Percentiles rank a stretch among this genome's conserved stretches.
phyloP scores from a whole-genome alignment of 116 monocot genomes.

The Trichopus zeylanicus region DNA sequence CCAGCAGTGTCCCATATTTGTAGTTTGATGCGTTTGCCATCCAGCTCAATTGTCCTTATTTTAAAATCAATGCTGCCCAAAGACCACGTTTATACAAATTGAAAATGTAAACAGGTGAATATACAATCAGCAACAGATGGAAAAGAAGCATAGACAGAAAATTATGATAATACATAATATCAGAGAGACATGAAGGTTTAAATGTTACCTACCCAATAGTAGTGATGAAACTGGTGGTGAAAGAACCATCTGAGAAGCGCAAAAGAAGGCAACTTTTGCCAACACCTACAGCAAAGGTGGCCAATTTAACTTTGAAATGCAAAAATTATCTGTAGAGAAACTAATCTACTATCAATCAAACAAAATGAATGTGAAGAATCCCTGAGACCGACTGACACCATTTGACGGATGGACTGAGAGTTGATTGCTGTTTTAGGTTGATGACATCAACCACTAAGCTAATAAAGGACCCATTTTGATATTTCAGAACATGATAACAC shows the following conservation, averaged over 20 bases:
- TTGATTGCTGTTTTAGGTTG: no score
- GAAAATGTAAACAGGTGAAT: neutral
- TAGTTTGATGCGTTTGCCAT: slow-evolving; percentile 86
- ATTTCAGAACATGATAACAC: no score
- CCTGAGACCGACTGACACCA: no score
- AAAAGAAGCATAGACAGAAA: neutral
- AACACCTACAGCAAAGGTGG: slow-evolving; percentile 66
- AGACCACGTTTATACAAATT: neutral
- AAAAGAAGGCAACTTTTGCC: slow-evolving; percentile 98
- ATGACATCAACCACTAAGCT: no score
- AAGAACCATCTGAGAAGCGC: slow-evolving; percentile 95
- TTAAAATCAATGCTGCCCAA: slow-evolving; percentile 67
- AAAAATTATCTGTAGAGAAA: no score
- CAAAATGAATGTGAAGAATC: no score
- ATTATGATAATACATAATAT: no score
- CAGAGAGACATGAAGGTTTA: no score
- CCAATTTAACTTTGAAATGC: no score
- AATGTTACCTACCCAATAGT: slow-evolving; percentile 67
- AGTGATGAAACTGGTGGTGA: slow-evolving; percentile 97
- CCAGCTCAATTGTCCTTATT: slow-evolving; percentile 90
- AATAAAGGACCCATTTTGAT: no score
- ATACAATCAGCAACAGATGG: neutral
- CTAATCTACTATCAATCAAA: no score
- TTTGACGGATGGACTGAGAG: no score
- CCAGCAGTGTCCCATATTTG: slow-evolving; percentile 99